Evolutionary conservation across 441 rosid genomes (phyloP), one percentile per base, ranked within the genome.

Genomic region (Jatropha podagrica): DNA sequence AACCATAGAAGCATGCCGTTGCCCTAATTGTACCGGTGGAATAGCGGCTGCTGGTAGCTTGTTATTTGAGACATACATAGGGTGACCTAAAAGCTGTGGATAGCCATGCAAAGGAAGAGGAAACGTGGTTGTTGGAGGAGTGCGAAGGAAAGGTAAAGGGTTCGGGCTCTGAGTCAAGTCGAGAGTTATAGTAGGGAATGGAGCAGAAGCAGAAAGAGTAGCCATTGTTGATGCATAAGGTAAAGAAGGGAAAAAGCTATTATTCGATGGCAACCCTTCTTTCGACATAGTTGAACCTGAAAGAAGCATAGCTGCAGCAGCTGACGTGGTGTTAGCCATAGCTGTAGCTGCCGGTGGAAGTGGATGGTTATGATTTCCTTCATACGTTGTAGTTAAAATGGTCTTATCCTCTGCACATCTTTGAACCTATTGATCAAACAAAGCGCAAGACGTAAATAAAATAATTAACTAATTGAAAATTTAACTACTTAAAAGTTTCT

Each of bases 301-400:
- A 26, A 95, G 88, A 32, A 95, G 90, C 97, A 91, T 92, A 10
- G 91, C 73, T 14, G 97, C 97, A 0, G 98, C 97, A 0, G 98
- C 92, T 0, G 95, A 90, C 44, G 97, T 92, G 5, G 97, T 89
- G 71, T 79, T 84, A 3, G 97, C 98, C 93, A 92, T 85, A 15
- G 93, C 88, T 20, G 90, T 84, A 10, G 97, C 98, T 20, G 97
- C 86, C 1, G 94, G 88, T 66, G 98, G 97, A 51, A 95, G 92
- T 26, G 93, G 97, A 78, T 95, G 98, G 80, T 81, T 92, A 77
- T 95, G 98, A 76, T 85, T 89, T 64, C 98, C 97, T 86, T 95
- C 98, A 61, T 95, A 95, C 11, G 97, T 95, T 71, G 98, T 95
- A 23, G 83, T 86, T 23, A 95, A 88, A 73, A 95, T 87, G 38